Percentiles rank a stretch among this genome's conserved stretches.
Evolutionary conservation across 2,329 filamentous ascomycete species (phyloP).

Genomic region (Endoconidiophora laricicola): DNA sequence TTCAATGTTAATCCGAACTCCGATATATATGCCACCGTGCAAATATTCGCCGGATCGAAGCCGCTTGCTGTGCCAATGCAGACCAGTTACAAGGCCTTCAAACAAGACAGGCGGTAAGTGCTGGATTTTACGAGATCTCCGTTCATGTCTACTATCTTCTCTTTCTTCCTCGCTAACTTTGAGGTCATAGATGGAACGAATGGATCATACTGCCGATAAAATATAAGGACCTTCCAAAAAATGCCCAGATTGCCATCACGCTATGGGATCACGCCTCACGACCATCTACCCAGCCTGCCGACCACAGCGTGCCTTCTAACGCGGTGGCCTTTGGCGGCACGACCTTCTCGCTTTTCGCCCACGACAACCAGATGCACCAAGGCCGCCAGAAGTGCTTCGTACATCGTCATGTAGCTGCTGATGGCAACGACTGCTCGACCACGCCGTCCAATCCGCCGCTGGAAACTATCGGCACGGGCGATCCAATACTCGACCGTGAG

Average conservation of each 20-base stretch:
- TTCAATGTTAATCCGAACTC: conserved; percentile 69
- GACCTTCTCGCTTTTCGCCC: conserved; percentile 80
- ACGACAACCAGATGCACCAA: conserved; percentile 78
- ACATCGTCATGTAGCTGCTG: conserved; percentile 66
- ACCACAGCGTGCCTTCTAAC: conserved; percentile 52
- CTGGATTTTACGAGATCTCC: background rate
- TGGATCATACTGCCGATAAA: conserved; percentile 81
- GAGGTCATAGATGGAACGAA: conserved; percentile 62
- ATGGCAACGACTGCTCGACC: conserved; percentile 63
- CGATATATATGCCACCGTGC: conserved; percentile 82
- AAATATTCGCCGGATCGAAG: conserved; percentile 93
- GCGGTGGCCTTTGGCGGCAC: conserved; percentile 88
- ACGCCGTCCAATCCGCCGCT: conserved; percentile 51
- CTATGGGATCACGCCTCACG: conserved; percentile 53
- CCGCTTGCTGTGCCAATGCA: conserved; percentile 82
- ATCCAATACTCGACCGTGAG: conserved; percentile 44
- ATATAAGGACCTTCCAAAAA: conserved; percentile 66
- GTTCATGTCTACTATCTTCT: background rate
- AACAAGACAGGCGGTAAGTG: conserved; percentile 44
- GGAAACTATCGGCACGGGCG: conserved; percentile 32
- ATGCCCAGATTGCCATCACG: conserved; percentile 77
- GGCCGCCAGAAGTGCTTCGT: conserved; percentile 83
- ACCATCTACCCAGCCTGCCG: conserved; percentile 66
- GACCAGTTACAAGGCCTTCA: conserved; percentile 84
- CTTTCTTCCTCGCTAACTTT: background rate